Percentiles rank a stretch among this genome's conserved stretches.
Evolutionary conservation across 805 yeast genomes (phyloP).

Genomic region (Spathaspora passalidarum): DNA sequence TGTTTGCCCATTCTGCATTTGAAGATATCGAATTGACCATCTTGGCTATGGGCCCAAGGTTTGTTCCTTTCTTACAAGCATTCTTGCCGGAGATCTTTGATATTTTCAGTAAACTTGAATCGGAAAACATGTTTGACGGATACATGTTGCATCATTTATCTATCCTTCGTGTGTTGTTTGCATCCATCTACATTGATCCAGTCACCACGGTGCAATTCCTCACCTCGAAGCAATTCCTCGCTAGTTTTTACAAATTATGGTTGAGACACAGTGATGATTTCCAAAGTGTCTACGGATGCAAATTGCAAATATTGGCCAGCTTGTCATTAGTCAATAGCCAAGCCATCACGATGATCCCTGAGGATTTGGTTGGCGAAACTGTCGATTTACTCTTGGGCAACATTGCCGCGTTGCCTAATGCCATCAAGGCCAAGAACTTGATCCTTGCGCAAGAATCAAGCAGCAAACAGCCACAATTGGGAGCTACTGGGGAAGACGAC

Average conservation of each 20-base stretch:
- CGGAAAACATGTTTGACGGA: conserved; percentile 41
- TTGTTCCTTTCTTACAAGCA: conserved; percentile 28
- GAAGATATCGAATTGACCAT: conserved; percentile 36
- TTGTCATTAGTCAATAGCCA: conserved; percentile 36
- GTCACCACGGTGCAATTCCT: conserved; percentile 32
- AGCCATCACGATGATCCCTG: conserved; percentile 24
- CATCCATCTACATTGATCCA: conserved; percentile 39
- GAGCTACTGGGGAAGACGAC: conserved; percentile 16
- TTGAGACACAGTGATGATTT: conserved; percentile 44
- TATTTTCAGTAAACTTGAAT: conserved; percentile 32
- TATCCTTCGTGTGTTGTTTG: conserved; percentile 42
- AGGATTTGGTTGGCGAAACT: conserved; percentile 35
- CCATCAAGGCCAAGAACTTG: conserved; percentile 46
- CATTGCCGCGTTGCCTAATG: conserved; percentile 46
- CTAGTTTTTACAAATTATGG: conserved; percentile 46
- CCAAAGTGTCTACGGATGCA: conserved; percentile 55
- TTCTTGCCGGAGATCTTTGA: conserved; percentile 35
- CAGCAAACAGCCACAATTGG: conserved; percentile 21
- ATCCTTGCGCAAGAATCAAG: conserved; percentile 39
- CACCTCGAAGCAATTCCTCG: conserved; percentile 34
- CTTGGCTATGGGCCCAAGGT: conserved; percentile 27
- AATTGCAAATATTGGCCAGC: conserved; percentile 48
- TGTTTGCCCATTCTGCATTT: conserved; percentile 38
- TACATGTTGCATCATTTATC: conserved; percentile 42
- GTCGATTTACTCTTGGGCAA: conserved; percentile 39